These are phyloP conservation scores for Arabidopsis hybrid DNA, from an alignment of 441 rosid species.

Conservation along the genomic window DNA sequence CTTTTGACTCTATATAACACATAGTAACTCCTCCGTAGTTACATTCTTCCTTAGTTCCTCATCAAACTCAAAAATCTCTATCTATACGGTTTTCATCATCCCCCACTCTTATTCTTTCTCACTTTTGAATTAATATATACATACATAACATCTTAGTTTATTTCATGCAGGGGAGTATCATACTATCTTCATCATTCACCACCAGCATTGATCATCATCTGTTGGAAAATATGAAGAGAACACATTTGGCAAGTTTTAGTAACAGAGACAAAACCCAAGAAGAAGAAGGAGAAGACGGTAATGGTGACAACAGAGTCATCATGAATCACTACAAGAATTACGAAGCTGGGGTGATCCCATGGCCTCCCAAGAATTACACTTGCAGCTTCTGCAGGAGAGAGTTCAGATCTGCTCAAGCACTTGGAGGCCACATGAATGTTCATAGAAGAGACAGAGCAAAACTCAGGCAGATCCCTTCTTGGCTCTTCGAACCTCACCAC, in stretches of 20 bases:
- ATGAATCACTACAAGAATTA: conserved; percentile 49
- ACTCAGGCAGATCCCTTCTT: conserved; percentile 64
- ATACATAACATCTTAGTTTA: conserved; percentile 24
- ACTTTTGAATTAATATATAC: background rate
- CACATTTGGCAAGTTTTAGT: conserved; percentile 42
- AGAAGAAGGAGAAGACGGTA: conserved; percentile 39
- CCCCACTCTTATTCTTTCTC: conserved; percentile 27
- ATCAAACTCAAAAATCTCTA: conserved; percentile 26
- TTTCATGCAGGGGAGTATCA: conserved; percentile 28
- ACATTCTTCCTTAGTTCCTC: conserved; percentile 34
- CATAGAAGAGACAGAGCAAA: conserved; percentile 89
- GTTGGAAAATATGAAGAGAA: conserved; percentile 49
- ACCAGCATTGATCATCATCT: conserved; percentile 3
- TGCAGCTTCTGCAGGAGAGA: conserved; percentile 81
- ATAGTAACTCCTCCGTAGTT: conserved; percentile 27
- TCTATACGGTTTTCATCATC: conserved; percentile 30
- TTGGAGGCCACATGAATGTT: conserved; percentile 91
- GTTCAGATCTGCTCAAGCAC: conserved; percentile 89
- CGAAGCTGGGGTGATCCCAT: conserved; percentile 48
- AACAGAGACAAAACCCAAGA: conserved; percentile 28
- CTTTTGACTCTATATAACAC: conserved; percentile 33
- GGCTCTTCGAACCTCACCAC: conserved; percentile 53
- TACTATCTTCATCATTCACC: background rate
- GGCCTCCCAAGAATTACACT: conserved; percentile 69
- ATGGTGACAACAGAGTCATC: conserved; percentile 42